Evolutionary conservation across 2,329 filamentous ascomycete species (phyloP), one percentile per base, ranked within the genome.

Genomic region (Ceratocystiopsis sp.): DNA sequence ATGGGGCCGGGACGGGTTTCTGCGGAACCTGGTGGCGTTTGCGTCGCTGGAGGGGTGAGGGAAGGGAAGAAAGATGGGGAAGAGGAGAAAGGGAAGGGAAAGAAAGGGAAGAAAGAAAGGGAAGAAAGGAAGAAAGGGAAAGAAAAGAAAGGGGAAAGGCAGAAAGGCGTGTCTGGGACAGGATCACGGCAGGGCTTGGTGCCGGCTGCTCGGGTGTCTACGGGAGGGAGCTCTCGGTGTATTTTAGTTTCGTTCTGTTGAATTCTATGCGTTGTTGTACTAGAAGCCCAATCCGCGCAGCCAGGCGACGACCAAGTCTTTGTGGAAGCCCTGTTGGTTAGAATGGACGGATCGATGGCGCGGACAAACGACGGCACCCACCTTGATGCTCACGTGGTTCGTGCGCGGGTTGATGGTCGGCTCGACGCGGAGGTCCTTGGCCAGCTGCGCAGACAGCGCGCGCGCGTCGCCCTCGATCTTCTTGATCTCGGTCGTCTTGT

Each of bases 401-500:
- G 81, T 93, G 41, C 79, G 62, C 17, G 63, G 63, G 50, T 74
- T 74, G 38, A 75, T 49, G 14, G 71, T 64, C 41, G 67, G 56
- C 19, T 69, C 60, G 37, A 89, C 54, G 1, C 66, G 61, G 47
- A 94, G 59, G 12, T 67, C 69, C 17, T 61, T 55, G 35, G 67
- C 62, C 45, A 96, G 57, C 51, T 86, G 80, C 34, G 69, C 60
- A 48, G 73, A 68, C 49, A 96, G 57, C 3, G 65, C 70, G 32
- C 65, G 59, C 41, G 76, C 55, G 57, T 93, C 72, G 15, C 91
- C 91, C 45, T 84, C 76, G 41, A 89, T 71, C 61, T 83, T 86
- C 58, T 85, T 81, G 44, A 98, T 63, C 45, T 75, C 61, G 6
- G 89, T 93, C 53, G 82, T 62, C 53, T 77, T 74, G 55, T 78